Evolutionary conservation across 108 stramenopile genomes (phyloP).

Genomic region (Nitzschia inconspicua): DNA sequence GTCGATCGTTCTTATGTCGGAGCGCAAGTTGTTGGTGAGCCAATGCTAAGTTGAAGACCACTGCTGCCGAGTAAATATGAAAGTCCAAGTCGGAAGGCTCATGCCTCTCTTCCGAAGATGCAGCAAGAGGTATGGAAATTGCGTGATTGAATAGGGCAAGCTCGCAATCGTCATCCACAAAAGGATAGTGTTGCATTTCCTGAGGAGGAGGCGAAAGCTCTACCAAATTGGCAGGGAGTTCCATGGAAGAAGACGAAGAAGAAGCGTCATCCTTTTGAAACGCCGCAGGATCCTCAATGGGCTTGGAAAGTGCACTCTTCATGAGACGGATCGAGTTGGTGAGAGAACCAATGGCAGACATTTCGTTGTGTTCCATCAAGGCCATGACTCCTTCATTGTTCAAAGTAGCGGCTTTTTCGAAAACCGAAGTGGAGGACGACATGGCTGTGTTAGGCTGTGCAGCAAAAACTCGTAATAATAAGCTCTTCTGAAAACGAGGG

Average conservation of each 20-base stretch:
- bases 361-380: constrained; percentile 7
- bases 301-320: constrained; percentile 12
- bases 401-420: constrained; percentile 11
- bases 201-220: too few species aligned
- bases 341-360: neutral
- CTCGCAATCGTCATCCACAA: constrained; percentile 9
- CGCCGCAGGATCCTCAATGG: neutral
- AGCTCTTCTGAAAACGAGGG: too few species aligned
- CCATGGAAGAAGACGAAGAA: too few species aligned
- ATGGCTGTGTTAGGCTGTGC: too few species aligned
- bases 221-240: neutral
- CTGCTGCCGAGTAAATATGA: constrained; percentile 19
- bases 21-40: too few species aligned
- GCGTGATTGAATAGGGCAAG: constrained; percentile 7
- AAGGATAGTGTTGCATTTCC: too few species aligned
- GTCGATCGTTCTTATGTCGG: too few species aligned
- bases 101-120: too few species aligned
- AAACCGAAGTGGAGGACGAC: constrained; percentile 1
- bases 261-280: too few species aligned
- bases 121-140: constrained; percentile 5
- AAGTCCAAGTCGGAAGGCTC: constrained; percentile 1
- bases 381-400: constrained; percentile 19
- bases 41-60: constrained; percentile 24
- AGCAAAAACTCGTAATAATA: too few species aligned
- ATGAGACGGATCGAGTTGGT: constrained; percentile 9